Percentiles rank a stretch among this genome's conserved stretches.
Evolutionary conservation across 768 basidiomycete genomes (phyloP).

Genomic region (Trametes villosa): DNA sequence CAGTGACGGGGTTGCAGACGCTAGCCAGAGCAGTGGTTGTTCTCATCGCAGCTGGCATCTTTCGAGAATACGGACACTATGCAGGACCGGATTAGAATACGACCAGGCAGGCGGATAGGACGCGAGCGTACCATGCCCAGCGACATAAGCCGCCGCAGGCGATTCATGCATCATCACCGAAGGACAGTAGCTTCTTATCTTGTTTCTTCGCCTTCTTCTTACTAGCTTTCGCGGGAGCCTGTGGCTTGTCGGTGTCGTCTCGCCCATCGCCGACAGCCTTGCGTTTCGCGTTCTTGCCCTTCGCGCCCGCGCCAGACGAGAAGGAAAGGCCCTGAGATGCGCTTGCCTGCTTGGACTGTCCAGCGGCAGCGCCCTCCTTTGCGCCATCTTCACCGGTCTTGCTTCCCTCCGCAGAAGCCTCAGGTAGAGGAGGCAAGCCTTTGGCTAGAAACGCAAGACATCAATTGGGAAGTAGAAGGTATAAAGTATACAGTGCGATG

Average conservation of each 20-base stretch:
- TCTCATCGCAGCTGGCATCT: too few relatives aligned
- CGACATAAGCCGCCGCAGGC: background rate
- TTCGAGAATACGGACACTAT: too few relatives aligned
- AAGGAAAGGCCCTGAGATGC: slow-evolving; percentile 41
- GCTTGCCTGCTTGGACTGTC: slow-evolving; percentile 18
- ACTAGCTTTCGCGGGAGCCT: slow-evolving; percentile 32
- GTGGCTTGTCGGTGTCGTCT: slow-evolving; percentile 33
- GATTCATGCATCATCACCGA: slow-evolving; percentile 48
- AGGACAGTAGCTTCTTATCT: slow-evolving; percentile 54
- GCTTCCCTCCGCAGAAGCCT: slow-evolving; percentile 26
- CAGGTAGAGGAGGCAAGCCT: slow-evolving; percentile 59
- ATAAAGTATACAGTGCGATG: too few relatives aligned
- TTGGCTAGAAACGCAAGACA: slow-evolving; percentile 46
- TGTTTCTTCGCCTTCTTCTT: slow-evolving; percentile 62
- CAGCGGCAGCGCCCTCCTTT: slow-evolving; percentile 3
- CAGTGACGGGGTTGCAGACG: too few relatives aligned
- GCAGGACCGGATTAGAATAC: too few relatives aligned
- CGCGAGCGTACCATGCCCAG: too few relatives aligned
- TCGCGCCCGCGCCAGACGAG: slow-evolving; percentile 35
- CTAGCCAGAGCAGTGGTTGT: too few relatives aligned
- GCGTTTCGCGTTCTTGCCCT: slow-evolving; percentile 35
- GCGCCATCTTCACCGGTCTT: background rate
- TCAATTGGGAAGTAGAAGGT: background rate
- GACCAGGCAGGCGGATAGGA: too few relatives aligned
- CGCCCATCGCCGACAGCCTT: slow-evolving; percentile 38